Evolutionary conservation across 139 green algal genomes (phyloP).

Genomic region (Chlamydomonas applanata): DNA sequence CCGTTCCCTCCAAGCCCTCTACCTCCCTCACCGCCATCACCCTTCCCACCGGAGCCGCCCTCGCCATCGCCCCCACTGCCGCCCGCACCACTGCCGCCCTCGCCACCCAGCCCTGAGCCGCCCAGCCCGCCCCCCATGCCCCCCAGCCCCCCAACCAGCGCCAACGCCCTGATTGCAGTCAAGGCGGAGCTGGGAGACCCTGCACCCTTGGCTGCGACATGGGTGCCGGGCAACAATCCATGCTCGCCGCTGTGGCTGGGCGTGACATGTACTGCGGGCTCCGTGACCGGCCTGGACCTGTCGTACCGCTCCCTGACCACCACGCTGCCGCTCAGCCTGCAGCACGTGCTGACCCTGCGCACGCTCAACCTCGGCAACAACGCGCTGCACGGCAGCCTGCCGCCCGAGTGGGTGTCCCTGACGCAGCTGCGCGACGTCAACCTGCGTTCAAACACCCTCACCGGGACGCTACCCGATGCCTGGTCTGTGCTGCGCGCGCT

Average conservation of each 20-base stretch:
- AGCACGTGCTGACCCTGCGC: background rate
- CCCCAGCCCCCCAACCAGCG: too few species aligned
- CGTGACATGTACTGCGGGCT: background rate
- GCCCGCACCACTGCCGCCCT: too few species aligned
- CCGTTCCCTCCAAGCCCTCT: background rate
- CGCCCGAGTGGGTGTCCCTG: background rate
- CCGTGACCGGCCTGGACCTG: too few species aligned
- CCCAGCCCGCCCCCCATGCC: too few species aligned
- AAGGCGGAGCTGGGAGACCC: too few species aligned
- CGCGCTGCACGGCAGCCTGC: slow-evolving; percentile 18
- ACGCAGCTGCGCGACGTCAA: background rate
- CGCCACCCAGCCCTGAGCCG: too few species aligned
- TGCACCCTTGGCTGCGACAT: background rate
- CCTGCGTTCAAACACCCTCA: too few species aligned
- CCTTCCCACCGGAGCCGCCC: too few species aligned
- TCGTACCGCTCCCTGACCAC: too few species aligned
- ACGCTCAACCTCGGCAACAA: slow-evolving; percentile 18
- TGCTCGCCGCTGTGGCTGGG: background rate
- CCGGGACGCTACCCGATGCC: background rate
- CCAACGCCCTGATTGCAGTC: too few species aligned
- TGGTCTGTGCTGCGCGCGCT: background rate
- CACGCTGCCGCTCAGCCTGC: too few species aligned
- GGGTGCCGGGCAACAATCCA: background rate
- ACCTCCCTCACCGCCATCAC: background rate
- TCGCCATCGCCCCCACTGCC: too few species aligned